Evolutionary conservation across 345 rosid genomes (phyloP).

Genomic region (Erodium maritimum): DNA sequence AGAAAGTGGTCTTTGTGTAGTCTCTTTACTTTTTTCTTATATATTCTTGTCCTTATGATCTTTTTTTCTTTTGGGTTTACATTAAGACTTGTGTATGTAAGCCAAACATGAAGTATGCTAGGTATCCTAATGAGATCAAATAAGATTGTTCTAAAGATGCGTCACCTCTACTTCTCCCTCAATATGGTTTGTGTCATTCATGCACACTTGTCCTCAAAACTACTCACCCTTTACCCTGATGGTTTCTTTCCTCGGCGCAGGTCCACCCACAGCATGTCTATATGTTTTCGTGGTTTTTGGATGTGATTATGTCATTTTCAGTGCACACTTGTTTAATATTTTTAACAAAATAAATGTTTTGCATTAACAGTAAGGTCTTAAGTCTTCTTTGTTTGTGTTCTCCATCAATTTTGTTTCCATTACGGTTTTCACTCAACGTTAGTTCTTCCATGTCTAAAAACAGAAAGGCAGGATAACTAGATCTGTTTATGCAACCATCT

Average conservation of each 20-base stretch:
- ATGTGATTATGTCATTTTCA: neutral
- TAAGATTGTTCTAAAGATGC: neutral
- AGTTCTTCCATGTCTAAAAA: neutral
- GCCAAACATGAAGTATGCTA: neutral
- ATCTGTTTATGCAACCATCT: neutral
- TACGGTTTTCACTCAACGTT: neutral
- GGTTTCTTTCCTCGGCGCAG: neutral
- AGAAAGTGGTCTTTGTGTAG: neutral
- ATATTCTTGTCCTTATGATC: neutral
- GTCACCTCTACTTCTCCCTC: neutral
- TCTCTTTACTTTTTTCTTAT: too few relatives aligned
- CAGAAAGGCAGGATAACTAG: neutral
- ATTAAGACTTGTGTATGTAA: neutral
- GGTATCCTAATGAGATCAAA: neutral
- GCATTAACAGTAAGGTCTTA: neutral
- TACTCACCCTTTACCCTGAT: neutral
- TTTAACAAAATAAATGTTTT: neutral
- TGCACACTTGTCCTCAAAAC: neutral
- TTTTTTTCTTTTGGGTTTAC: too few relatives aligned
- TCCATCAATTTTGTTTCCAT: neutral
- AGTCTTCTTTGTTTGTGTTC: neutral
- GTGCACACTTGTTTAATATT: neutral
- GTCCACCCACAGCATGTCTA: neutral
- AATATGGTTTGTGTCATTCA: neutral
- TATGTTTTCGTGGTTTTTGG: neutral